These are phyloP conservation scores for Botrytis galanthina DNA, from an alignment of 2,329 filamentous ascomycete genomes.

Conservation along the genomic window DNA sequence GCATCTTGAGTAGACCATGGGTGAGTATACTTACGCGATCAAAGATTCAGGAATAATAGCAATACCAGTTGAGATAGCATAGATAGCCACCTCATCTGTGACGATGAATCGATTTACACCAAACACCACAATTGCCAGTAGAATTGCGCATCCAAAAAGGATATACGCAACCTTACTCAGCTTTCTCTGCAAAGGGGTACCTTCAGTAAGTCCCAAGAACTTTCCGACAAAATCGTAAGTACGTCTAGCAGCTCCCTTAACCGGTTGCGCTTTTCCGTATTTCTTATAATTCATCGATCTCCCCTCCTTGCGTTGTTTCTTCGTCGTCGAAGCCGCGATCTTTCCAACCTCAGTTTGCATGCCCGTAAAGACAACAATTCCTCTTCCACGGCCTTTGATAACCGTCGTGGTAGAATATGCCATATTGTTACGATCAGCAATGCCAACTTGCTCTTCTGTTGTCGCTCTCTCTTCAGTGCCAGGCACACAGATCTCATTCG, in stretches of 20 bases:
- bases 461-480: conserved; percentile 30
- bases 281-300: conserved; percentile 46
- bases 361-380: conserved; percentile 53
- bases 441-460: conserved; percentile 47
- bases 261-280: conserved; percentile 44
- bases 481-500: conserved; percentile 43
- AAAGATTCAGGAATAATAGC: conserved; percentile 64
- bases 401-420: conserved; percentile 55
- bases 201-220: conserved; percentile 58
- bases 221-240: conserved; percentile 49
- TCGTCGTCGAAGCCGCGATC: conserved; percentile 50
- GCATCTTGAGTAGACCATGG: not conserved
- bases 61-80: conserved; percentile 42
- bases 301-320: conserved; percentile 53
- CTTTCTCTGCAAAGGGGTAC: conserved; percentile 64
- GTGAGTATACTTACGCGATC: conserved; percentile 33
- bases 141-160: conserved; percentile 56
- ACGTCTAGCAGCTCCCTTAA: conserved; percentile 50
- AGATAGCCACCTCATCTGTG: conserved; percentile 35
- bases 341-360: conserved; percentile 58
- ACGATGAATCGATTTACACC: conserved; percentile 43
- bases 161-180: conserved; percentile 63
- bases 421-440: conserved; percentile 54
- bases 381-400: conserved; percentile 53
- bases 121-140: conserved; percentile 43